Conservation (phyloP, 805 yeast species). For the Hanseniaspora valbyensis region DNA sequence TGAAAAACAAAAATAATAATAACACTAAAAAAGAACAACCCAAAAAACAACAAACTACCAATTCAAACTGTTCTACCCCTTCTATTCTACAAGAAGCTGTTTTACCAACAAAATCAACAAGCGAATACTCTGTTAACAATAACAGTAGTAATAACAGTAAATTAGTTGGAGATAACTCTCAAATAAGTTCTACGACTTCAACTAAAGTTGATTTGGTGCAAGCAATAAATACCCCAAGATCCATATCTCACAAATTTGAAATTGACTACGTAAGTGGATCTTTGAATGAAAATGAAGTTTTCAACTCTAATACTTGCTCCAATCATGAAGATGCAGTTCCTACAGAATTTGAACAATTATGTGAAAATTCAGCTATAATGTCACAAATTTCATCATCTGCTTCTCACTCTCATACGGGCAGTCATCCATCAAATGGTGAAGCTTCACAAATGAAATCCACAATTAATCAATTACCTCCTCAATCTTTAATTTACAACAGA, state of each 20-base stretch:
- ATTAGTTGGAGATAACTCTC: not conserved
- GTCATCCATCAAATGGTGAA: not conserved
- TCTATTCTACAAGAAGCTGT: not conserved
- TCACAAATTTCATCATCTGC: conserved; percentile 5
- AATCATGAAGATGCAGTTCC: not conserved
- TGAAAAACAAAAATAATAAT: not conserved
- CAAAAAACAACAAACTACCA: no score
- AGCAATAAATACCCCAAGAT: not conserved
- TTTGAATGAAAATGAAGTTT: conserved; percentile 1
- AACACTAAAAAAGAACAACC: not conserved
- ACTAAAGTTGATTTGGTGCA: conserved; percentile 11
- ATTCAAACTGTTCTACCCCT: not conserved
- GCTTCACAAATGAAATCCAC: not conserved
- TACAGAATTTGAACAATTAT: conserved; percentile 9
- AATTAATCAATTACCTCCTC: not conserved
- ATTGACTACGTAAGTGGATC: conserved; percentile 11
- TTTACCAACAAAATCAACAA: not conserved
- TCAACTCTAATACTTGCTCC: no score
- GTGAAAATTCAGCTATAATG: conserved; percentile 12
- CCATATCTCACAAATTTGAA: conserved; percentile 7
- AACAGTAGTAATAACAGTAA: no score
- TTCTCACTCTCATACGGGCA: not conserved
- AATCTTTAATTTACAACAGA: not conserved
- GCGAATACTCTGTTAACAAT: not conserved
- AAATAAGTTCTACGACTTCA: conserved; percentile 9